Conservation (phyloP, 2,329 filamentous ascomycete species). For the Colletotrichum cuscutae region DNA sequence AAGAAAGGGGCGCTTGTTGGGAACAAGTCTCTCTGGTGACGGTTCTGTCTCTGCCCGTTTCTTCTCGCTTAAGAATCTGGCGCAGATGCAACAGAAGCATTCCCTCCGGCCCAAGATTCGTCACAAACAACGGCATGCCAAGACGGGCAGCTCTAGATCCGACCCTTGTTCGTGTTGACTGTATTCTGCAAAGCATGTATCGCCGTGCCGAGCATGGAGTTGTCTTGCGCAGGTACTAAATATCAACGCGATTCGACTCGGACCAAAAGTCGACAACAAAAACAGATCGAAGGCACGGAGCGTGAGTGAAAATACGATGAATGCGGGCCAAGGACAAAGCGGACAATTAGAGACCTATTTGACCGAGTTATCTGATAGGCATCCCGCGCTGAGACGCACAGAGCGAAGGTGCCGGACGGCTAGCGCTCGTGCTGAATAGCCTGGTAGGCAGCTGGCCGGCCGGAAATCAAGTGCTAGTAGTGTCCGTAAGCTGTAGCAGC, state of each 20-base stretch:
- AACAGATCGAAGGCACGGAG: neutral
- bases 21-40: neutral
- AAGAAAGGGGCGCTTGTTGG: neutral
- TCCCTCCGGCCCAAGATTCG: neutral
- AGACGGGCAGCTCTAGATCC: neutral
- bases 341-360: slow-evolving; percentile 15
- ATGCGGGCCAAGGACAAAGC: slow-evolving; percentile 1
- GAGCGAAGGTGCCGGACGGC: neutral
- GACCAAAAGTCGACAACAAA: neutral
- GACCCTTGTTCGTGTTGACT: neutral
- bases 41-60: neutral
- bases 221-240: neutral
- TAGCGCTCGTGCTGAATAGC: neutral
- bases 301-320: neutral
- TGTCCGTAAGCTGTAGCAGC: too few species aligned
- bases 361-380: slow-evolving; percentile 1
- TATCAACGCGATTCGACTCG: neutral
- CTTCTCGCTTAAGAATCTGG: neutral
- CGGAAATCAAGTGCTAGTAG: neutral
- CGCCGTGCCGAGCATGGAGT: neutral
- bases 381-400: neutral
- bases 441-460: neutral
- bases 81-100: neutral
- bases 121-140: neutral
- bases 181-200: neutral